Conservation (phyloP, 2,329 filamentous ascomycete genomes). For the Pseudogymnoascus sp. region DNA sequence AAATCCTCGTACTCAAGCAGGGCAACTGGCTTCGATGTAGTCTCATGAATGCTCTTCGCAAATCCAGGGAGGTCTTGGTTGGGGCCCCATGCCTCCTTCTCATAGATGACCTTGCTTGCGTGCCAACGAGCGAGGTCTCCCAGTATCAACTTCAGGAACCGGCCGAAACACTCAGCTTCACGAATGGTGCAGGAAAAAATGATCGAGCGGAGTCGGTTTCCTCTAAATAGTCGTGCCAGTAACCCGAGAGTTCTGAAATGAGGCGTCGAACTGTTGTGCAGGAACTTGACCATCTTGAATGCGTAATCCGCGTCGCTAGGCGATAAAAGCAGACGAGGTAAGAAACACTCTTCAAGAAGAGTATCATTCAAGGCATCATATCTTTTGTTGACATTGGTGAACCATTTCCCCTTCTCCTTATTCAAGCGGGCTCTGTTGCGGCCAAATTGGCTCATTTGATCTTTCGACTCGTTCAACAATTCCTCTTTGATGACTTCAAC, state of each 20-base stretch:
- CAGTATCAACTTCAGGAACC: slow-evolving; percentile 76
- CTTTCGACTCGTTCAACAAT: slow-evolving; percentile 64
- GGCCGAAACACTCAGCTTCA: slow-evolving; percentile 87
- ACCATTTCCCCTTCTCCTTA: slow-evolving; percentile 72
- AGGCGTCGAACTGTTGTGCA: slow-evolving; percentile 75
- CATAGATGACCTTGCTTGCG: slow-evolving; percentile 63
- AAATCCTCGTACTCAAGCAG: slow-evolving; percentile 82
- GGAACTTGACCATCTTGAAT: slow-evolving; percentile 75
- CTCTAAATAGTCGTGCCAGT: slow-evolving; percentile 74
- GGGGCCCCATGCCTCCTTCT: slow-evolving; percentile 68
- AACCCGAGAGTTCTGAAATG: slow-evolving; percentile 82
- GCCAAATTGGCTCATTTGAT: slow-evolving; percentile 57
- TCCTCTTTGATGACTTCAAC: slow-evolving; percentile 60
- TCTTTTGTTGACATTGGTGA: slow-evolving; percentile 55
- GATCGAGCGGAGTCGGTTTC: slow-evolving; percentile 69
- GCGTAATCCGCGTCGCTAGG: slow-evolving; percentile 82
- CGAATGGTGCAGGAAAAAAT: slow-evolving; percentile 86
- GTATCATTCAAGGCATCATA: slow-evolving; percentile 61
- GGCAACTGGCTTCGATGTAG: slow-evolving; percentile 54
- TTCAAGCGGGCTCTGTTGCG: slow-evolving; percentile 61
- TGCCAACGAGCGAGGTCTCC: slow-evolving; percentile 81
- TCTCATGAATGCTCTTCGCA: slow-evolving; percentile 60
- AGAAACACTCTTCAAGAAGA: slow-evolving; percentile 80
- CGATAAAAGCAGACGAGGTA: slow-evolving; percentile 80
- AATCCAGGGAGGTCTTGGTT: slow-evolving; percentile 67